phyloP scores from a whole-genome alignment of 495 filamentous ascomycete species.

The Saxispiralis lemnorum region DNA sequence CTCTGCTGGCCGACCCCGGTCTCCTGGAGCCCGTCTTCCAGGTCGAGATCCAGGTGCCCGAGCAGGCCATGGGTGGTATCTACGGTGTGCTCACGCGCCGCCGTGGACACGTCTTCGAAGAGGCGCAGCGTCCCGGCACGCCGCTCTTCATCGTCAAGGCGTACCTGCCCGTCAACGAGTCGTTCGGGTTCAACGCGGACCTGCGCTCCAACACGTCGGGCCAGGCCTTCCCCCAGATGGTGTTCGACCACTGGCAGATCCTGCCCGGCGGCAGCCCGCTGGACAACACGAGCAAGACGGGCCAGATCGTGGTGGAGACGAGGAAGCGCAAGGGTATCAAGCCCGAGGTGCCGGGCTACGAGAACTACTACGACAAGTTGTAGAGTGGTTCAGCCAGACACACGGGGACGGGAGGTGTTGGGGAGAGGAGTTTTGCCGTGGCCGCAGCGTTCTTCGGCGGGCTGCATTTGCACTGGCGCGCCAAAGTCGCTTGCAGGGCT shows the following conservation, averaged over 20 bases:
- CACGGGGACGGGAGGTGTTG: too few relatives aligned
- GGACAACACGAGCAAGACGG: slow-evolving; percentile 69
- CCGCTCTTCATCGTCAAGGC: slow-evolving; percentile 99
- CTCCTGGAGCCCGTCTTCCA: slow-evolving; percentile 95
- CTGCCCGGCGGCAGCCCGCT: slow-evolving; percentile 87
- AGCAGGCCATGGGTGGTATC: slow-evolving; percentile 98
- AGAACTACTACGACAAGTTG: slow-evolving; percentile 36
- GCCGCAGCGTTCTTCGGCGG: too few relatives aligned
- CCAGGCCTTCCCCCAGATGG: slow-evolving; percentile 95
- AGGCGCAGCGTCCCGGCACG: slow-evolving; percentile 95
- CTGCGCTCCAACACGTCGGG: slow-evolving; percentile 83
- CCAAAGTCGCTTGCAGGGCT: too few relatives aligned
- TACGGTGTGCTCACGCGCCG: slow-evolving; percentile 98
- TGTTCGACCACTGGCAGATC: slow-evolving; percentile 97
- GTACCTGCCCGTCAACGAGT: slow-evolving; percentile 98
- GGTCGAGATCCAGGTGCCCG: slow-evolving; percentile 97
- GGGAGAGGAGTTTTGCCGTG: too few relatives aligned
- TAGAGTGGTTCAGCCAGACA: background rate
- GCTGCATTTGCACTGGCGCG: too few relatives aligned
- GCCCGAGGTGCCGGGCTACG: slow-evolving; percentile 70
- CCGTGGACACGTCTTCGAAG: slow-evolving; percentile 95
- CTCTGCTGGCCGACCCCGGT: slow-evolving; percentile 76
- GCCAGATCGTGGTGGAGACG: slow-evolving; percentile 69
- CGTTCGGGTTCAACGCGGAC: slow-evolving; percentile 98
- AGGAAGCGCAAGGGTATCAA: slow-evolving; percentile 99